Evolutionary conservation across 2,329 filamentous ascomycete species (phyloP).

Genomic region (Didymellaceae sp.): DNA sequence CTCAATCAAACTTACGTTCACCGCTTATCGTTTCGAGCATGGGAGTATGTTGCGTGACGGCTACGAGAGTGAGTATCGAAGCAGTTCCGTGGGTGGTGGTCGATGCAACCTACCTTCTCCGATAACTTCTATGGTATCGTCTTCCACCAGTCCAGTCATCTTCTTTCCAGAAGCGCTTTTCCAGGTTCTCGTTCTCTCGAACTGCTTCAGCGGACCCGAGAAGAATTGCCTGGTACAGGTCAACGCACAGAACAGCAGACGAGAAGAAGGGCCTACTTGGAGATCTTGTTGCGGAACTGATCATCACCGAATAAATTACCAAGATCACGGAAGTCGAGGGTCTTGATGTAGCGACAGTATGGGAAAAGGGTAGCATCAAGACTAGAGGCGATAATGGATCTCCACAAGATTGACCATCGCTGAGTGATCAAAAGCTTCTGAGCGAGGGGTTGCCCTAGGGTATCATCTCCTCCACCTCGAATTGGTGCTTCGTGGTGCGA

Average conservation of each 20-base stretch:
- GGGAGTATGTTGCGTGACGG: slow-evolving; percentile 56
- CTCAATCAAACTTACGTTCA: slow-evolving; percentile 46
- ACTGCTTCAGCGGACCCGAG: slow-evolving; percentile 54
- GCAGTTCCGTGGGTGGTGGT: not conserved
- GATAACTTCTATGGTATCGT: slow-evolving; percentile 55
- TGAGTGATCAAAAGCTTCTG: slow-evolving; percentile 56
- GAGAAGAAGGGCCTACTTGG: slow-evolving; percentile 52
- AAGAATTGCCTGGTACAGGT: slow-evolving; percentile 57
- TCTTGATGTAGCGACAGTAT: slow-evolving; percentile 71
- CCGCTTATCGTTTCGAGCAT: slow-evolving; percentile 67
- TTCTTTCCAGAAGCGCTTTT: slow-evolving; percentile 36
- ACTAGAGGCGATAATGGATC: slow-evolving; percentile 70
- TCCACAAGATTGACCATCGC: slow-evolving; percentile 71
- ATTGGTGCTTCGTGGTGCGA: slow-evolving; percentile 54
- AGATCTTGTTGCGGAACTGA: slow-evolving; percentile 65
- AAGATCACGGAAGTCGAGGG: slow-evolving; percentile 68
- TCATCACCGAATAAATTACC: slow-evolving; percentile 64
- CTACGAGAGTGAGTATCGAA: slow-evolving; percentile 36
- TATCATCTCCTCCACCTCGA: slow-evolving; percentile 54
- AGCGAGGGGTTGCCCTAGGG: slow-evolving; percentile 42
- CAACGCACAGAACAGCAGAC: not conserved
- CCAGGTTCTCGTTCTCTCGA: slow-evolving; percentile 44
- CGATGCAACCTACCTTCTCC: slow-evolving; percentile 55
- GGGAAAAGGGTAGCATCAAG: slow-evolving; percentile 68
- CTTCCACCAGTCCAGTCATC: slow-evolving; percentile 48